A percentile compares a stretch with the other conserved stretches of the same genome.
Evolutionary conservation across 345 rosid species (phyloP).

Genomic region (Euclidium syriacum): DNA sequence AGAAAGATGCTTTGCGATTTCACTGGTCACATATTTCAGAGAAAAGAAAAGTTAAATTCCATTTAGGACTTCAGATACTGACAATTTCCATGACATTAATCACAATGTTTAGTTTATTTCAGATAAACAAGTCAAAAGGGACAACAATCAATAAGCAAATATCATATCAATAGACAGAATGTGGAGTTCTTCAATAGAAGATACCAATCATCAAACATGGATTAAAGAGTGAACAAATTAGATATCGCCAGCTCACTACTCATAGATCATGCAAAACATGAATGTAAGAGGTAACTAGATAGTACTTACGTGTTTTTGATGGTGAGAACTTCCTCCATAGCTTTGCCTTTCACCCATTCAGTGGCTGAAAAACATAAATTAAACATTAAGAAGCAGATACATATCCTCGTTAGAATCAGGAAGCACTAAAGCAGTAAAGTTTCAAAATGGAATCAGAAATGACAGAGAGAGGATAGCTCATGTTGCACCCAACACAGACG

Average conservation of each 20-base stretch:
- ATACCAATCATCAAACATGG: background rate
- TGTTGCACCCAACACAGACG: background rate
- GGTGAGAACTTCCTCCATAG: conserved; percentile 80
- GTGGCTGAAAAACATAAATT: conserved; percentile 47
- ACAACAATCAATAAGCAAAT: background rate
- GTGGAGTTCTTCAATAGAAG: background rate
- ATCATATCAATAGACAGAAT: background rate
- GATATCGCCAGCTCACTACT: background rate
- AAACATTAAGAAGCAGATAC: background rate
- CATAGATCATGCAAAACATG: background rate
- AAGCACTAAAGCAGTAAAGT: background rate
- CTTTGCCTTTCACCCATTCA: conserved; percentile 99
- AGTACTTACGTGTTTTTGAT: conserved; percentile 87
- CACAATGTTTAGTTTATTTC: background rate
- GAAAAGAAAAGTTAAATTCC: background rate
- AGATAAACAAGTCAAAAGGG: background rate
- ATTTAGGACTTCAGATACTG: background rate
- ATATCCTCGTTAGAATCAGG: background rate
- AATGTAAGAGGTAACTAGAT: background rate
- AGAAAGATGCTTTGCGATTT: conserved; percentile 93
- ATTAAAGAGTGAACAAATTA: background rate
- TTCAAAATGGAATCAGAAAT: background rate
- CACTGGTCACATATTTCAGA: conserved; percentile 36
- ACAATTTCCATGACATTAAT: background rate
- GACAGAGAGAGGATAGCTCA: background rate